phyloP scores from a whole-genome alignment of 2,329 filamentous ascomycete genomes.

The Ophiocordyceps australis region DNA sequence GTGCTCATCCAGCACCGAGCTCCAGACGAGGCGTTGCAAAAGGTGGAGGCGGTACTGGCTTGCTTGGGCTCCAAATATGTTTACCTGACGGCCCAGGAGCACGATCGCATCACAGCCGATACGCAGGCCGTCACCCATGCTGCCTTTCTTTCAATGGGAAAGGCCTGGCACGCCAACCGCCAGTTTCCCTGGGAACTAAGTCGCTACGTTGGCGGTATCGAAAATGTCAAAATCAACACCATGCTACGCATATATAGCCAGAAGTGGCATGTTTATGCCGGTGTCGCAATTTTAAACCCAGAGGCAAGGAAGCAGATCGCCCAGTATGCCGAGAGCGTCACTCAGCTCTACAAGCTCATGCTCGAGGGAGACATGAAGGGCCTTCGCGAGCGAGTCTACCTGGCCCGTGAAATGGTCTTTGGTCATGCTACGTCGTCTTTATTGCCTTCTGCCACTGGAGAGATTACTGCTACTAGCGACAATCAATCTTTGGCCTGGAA shows the following conservation, averaged over 20 bases:
- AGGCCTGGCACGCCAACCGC: conserved; percentile 85
- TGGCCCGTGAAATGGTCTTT: conserved; percentile 51
- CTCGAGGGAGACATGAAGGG: conserved; percentile 65
- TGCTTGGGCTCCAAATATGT: conserved; percentile 79
- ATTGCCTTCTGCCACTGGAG: too few relatives aligned
- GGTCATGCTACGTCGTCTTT: conserved; percentile 45
- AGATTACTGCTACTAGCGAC: too few relatives aligned
- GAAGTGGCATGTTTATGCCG: conserved; percentile 99
- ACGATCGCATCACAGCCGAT: conserved; percentile 95
- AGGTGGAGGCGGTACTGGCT: conserved; percentile 65
- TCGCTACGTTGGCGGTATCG: conserved; percentile 93
- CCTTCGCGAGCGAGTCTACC: conserved; percentile 51
- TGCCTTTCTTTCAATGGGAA: conserved; percentile 93
- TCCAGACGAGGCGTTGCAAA: conserved; percentile 52
- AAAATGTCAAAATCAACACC: conserved; percentile 98
- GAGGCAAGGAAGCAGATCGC: conserved; percentile 82
- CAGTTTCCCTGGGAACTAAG: conserved; percentile 95
- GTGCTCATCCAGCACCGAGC: conserved; percentile 90
- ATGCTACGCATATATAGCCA: conserved; percentile 94
- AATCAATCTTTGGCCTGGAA: too few relatives aligned
- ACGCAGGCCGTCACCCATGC: conserved; percentile 97
- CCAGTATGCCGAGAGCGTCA: conserved; percentile 85
- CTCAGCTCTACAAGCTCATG: conserved; percentile 94
- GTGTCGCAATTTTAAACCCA: conserved; percentile 90
- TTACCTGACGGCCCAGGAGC: conserved; percentile 67